These are phyloP conservation scores for Vitis amurensis DNA, from an alignment of 164 flowering plant genomes.

Conservation along the genomic window DNA sequence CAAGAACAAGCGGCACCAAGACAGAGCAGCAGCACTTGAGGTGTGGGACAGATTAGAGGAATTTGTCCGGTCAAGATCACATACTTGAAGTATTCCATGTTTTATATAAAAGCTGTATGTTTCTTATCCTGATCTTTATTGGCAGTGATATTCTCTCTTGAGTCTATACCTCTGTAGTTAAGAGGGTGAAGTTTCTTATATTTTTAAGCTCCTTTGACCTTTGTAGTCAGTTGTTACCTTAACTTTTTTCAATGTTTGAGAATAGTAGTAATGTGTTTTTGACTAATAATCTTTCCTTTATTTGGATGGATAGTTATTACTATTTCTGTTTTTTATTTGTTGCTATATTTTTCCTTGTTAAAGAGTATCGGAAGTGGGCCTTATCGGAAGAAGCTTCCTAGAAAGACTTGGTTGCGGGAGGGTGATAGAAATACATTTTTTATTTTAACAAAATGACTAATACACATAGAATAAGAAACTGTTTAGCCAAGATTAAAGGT, in stretches of 20 bases:
- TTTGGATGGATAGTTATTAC: no score
- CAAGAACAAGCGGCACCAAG: slow-evolving; percentile 96
- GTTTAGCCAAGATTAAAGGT: no score
- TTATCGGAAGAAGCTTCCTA: no score
- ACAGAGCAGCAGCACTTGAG: slow-evolving; percentile 98
- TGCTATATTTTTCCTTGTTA: no score
- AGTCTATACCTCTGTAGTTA: neutral
- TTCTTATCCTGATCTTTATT: neutral
- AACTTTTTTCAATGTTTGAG: neutral
- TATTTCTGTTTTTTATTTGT: no score
- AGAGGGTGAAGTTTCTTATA: neutral
- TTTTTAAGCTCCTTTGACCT: neutral
- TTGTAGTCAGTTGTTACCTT: neutral
- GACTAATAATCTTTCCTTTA: no score
- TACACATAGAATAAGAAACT: no score
- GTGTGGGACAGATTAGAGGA: slow-evolving; percentile 97
- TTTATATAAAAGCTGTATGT: slow-evolving; percentile 5
- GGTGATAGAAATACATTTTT: no score
- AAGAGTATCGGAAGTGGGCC: no score
- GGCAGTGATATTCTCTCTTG: neutral
- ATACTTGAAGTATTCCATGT: slow-evolving; percentile 33
- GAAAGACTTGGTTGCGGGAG: no score
- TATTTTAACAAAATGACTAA: no score
- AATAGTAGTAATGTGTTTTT: no score
- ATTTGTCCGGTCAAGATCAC: slow-evolving; percentile 90